Evolutionary conservation across 2,329 filamentous ascomycete species (phyloP), one percentile per base, ranked within the genome.

Genomic region (Macrophomina tecta): DNA sequence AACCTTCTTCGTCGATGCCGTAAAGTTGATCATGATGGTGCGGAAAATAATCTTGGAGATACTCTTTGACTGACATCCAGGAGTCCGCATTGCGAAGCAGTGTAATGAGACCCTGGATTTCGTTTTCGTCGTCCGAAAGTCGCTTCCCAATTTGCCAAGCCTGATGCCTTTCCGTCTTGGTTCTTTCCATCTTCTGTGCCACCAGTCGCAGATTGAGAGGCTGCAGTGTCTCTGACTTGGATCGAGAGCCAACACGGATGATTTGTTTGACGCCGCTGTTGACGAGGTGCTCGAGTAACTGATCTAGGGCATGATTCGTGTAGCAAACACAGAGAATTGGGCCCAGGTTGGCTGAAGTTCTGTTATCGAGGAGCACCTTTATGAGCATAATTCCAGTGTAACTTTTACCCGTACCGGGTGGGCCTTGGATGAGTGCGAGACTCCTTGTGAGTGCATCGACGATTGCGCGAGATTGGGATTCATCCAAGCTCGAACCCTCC

Each of bases 401-500:
- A 4, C 82, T 85, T 73, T 92, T 92, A 0, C 90, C 90, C 0
- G 90, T 92, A 0, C 90, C 90, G 0, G 90, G 90, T 0, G 90
- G 90, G 0, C 90, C 90, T 77, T 92, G 89, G 11, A 91, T 89
- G 4, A 91, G 78, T 1, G 87, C 84, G 8, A 90, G 74, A 40
- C 82, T 81, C 1, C 82, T 80, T 0, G 78, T 81, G 0, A 91
- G 75, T 3, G 86, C 82, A 18, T 82, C 77, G 0, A 89, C 69
- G 0, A 91, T 73, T 1, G 87, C 86, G 4, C 70, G 67, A 4
- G 83, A 82, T 70, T 84, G 82, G 1, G 76, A 78, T 8, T 71
- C 66, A 69, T 91, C 89, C 0, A 91, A 81, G 2, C 34, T 32
- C 2, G 65, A 66, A 0, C 72, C 73, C 5, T 56, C 61, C 1